Conservation (phyloP, 106 monocot genomes). For the Apostasia shenzhenica region DNA sequence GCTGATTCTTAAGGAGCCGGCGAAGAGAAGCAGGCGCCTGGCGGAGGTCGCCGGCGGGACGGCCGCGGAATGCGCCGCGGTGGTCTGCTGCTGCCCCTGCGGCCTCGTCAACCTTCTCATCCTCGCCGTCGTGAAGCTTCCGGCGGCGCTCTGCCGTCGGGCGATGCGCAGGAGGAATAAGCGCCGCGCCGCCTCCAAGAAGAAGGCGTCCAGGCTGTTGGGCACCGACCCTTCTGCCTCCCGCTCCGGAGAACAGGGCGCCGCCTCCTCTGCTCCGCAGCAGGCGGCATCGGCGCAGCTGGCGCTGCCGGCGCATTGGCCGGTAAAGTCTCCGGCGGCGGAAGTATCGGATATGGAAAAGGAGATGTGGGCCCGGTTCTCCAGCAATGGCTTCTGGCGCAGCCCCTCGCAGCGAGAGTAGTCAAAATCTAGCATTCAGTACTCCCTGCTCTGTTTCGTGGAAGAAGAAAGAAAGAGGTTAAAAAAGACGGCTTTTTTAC, state of each 20-base stretch:
- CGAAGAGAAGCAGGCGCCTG: slow-evolving; percentile 7
- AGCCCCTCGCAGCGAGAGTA: slow-evolving; percentile 28
- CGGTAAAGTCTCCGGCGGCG: neutral
- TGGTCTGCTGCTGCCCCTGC: slow-evolving; percentile 7
- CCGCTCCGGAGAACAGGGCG: neutral
- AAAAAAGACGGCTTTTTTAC: too few species aligned
- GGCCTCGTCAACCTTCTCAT: neutral
- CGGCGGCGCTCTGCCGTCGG: neutral
- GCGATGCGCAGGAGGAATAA: neutral
- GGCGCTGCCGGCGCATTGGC: neutral
- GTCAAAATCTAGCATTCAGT: too few species aligned
- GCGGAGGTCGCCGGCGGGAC: neutral
- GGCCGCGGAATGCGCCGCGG: slow-evolving; percentile 3
- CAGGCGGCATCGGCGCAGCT: neutral
- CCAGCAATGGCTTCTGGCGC: slow-evolving; percentile 33
- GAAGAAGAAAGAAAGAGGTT: too few species aligned
- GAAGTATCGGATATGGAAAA: slow-evolving; percentile 22
- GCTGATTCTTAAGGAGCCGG: slow-evolving; percentile 2
- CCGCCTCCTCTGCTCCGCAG: neutral
- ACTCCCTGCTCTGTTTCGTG: too few species aligned
- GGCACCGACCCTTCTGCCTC: neutral
- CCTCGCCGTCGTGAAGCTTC: slow-evolving; percentile 2
- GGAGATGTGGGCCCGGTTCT: slow-evolving; percentile 32
- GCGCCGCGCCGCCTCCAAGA: neutral
- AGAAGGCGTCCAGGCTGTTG: neutral